Base-by-base conservation (phyloP, 2,329 filamentous ascomycete species). In the Penicillium verrucosum region DNA sequence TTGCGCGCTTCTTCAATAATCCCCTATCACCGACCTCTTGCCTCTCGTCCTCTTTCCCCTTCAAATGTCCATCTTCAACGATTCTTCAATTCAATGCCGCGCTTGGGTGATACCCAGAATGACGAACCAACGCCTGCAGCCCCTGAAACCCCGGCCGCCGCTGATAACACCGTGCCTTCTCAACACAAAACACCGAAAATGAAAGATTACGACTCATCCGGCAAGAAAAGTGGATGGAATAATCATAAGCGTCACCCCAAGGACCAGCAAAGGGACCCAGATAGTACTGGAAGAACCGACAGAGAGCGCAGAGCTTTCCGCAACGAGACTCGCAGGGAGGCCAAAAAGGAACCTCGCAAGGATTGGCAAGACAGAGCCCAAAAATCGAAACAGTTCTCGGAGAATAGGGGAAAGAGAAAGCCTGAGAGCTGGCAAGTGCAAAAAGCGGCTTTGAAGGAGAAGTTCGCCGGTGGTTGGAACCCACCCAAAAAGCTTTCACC, bases 401-500 rank as follows among this genome's bases (percentile, higher is more conserved):
- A 67, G 23, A 67, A 66, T 37, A 69, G 61, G 54, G 60, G 66
- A 16, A 68, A 67, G 37, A 70, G 61, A 54, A 73, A 74, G 56
- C 72, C 67, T 4, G 82, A 86, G 61, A 58, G 68, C 4, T 97
- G 94, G 94, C 81, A 84, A 70, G 72, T 84, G 14, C 89, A 97
- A 63, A 97, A 96, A 71, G 78, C 77, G 1, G 88, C 86, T 0
- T 75, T 95, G 36, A 83, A 87, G 65, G 75, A 84, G 59, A 99
- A 97, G 69, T 94, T 97, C 62, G 83, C 87, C 8, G 85, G 76
- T 38, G 77, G 87, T 10, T 99, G 93, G 92, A 81, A 82, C 29
- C 93, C 94, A 30, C 82, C 84, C 47, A 97, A 96, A 74, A 87
- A 87, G 57, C 82, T 99, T 10, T 97, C 94, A 0, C 94, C 94